Evolutionary conservation across 495 filamentous ascomycete genomes (phyloP).

Genomic region (Friedmanniomyces simplex): DNA sequence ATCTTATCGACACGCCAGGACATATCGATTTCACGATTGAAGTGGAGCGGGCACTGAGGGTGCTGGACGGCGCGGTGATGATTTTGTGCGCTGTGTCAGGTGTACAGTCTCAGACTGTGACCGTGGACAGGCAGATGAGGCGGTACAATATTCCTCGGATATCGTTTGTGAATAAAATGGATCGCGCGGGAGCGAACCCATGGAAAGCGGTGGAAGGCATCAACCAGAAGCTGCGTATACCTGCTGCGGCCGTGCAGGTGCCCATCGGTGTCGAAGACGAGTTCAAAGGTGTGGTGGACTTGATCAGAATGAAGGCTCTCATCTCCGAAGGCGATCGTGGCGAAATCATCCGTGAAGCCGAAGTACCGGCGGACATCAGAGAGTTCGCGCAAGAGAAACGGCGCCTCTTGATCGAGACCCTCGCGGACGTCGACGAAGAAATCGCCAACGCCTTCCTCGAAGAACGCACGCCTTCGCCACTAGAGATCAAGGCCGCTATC

Average conservation of each 20-base stretch:
- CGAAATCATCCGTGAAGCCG: conserved; percentile 59
- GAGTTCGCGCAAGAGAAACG: conserved; percentile 68
- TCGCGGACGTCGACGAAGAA: conserved; percentile 97
- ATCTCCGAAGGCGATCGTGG: conserved; percentile 81
- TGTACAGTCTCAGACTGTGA: conserved; percentile 96
- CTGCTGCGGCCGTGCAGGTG: conserved; percentile 88
- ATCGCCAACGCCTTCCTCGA: conserved; percentile 95
- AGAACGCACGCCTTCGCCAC: conserved; percentile 60
- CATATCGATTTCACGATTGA: conserved; percentile 99
- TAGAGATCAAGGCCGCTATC: conserved; percentile 84
- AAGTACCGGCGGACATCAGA: conserved; percentile 68
- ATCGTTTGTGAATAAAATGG: conserved; percentile 99
- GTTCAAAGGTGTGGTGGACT: conserved; percentile 88
- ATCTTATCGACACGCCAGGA: conserved; percentile 96
- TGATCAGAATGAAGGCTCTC: conserved; percentile 84
- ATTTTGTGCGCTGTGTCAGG: conserved; percentile 96
- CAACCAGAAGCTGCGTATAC: conserved; percentile 84
- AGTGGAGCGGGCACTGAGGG: conserved; percentile 90
- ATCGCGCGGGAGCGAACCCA: conserved; percentile 95
- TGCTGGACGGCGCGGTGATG: conserved; percentile 96
- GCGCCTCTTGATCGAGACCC: conserved; percentile 77
- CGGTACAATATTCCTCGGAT: conserved; percentile 93
- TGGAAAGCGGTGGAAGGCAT: conserved; percentile 98
- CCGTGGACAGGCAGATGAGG: conserved; percentile 97
- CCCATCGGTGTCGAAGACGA: conserved; percentile 89